Evolutionary conservation across 176 grass and related monocot genomes (phyloP).

Genomic region (Cocos nucifera): DNA sequence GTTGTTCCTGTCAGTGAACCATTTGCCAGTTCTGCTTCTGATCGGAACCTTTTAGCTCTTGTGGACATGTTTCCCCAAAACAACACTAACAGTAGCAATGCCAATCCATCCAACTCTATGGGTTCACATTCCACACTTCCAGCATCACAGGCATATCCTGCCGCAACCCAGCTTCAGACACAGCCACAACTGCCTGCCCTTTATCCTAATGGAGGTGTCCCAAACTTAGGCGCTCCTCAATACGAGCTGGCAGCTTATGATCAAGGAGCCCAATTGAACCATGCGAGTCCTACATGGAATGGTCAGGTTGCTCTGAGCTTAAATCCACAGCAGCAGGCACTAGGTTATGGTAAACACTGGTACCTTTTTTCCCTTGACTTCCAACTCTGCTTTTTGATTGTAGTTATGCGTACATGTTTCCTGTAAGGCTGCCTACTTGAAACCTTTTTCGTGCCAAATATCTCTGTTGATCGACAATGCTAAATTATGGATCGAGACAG

Average conservation of each 20-base stretch:
- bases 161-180: constrained; percentile 1
- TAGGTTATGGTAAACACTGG: constrained; percentile 40
- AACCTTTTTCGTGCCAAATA: not conserved
- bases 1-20: constrained; percentile 51
- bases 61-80: constrained; percentile 76
- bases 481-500: no score
- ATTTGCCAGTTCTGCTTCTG: constrained; percentile 39
- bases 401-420: not conserved
- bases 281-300: constrained; percentile 40
- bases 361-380: constrained; percentile 1
- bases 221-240: constrained; percentile 25
- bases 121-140: constrained; percentile 36
- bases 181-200: constrained; percentile 27
- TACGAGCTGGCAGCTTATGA: constrained; percentile 29
- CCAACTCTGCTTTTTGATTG: not conserved
- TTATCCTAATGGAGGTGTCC: constrained; percentile 37
- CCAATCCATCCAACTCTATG: constrained; percentile 21
- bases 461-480: no score
- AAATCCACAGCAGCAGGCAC: constrained; percentile 33
- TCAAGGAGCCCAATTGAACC: constrained; percentile 33
- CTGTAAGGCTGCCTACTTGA: constrained; percentile 10
- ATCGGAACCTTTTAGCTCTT: constrained; percentile 70
- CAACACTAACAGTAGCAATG: constrained; percentile 35
- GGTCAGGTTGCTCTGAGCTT: constrained; percentile 20
- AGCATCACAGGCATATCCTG: constrained; percentile 39